Evolutionary conservation across 768 basidiomycete species (phyloP), one percentile per base, ranked within the genome.

Genomic region (Mycena crocata): DNA sequence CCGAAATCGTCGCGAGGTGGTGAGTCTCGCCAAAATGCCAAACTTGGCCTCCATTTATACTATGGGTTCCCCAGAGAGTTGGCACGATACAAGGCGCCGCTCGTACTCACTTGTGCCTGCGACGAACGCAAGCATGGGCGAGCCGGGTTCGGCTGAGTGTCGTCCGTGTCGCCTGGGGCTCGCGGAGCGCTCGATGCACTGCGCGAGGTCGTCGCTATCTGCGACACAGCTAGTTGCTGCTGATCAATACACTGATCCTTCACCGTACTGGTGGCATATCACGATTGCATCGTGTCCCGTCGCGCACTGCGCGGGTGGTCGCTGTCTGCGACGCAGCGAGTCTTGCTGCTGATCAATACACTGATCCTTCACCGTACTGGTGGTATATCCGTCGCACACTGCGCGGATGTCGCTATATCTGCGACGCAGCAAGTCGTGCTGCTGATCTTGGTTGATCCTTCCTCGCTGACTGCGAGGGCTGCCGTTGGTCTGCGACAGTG

Each of bases 91-190:
- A 28, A 57, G 26, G 34, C 24, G 59, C 65, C 59, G 65, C 52
- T 61, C 65, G 65, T 66, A 66, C 65, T 62, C 65, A 28, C 59
- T n/a, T 14, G 21, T 37, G 35, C 57, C 13, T 48, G 64, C 57
- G 57, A 55, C 44, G 26, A 60, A 32, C 65, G 32, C 46, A 61
- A 50, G 45, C 23, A 51, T 8, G 44, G n/a, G n/a, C 26, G 54
- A 66, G 65, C 65, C 65, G 65, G 65, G 54, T 66, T 26, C 65
- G 54, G 65, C 59, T 54, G 51, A 17, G 54, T 30, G 39, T 61
- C 59, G 54, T 46, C 59, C 57, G 24, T 51, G 28, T 66, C 57
- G 37, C 28, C 44, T 17, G 10, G 26, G 50, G 64, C 7, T 23
- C 48, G 42, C 55, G n/a, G n/a, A n/a, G 28, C 64, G 17, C 21